phyloP scores from a whole-genome alignment of 805 yeast species.

The Kurtzmaniella fragi region DNA sequence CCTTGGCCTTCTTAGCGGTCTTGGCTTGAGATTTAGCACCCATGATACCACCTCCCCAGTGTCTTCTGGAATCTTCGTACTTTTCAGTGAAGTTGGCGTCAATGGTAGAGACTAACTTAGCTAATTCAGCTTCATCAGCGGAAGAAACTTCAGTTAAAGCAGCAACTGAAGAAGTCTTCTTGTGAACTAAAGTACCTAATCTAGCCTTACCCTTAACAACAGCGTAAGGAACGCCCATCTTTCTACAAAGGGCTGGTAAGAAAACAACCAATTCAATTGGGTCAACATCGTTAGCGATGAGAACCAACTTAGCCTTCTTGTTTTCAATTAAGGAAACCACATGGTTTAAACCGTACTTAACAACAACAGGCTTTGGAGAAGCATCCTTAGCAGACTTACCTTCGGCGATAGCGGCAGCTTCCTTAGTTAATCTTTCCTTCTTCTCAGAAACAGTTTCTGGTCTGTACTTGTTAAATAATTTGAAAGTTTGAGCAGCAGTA shows the following conservation, averaged over 20 bases:
- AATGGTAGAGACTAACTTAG: constrained; percentile 88
- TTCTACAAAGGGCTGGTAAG: constrained; percentile 98
- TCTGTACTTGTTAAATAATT: constrained; percentile 97
- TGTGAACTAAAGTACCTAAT: constrained; percentile 68
- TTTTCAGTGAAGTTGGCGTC: constrained; percentile 90
- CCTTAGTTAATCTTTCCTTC: constrained; percentile 98
- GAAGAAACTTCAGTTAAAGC: constrained; percentile 93
- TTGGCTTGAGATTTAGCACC: constrained; percentile 91
- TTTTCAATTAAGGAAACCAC: constrained; percentile 95
- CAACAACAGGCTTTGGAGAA: constrained; percentile 93
- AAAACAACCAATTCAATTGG: constrained; percentile 96
- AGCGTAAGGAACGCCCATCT: constrained; percentile 91
- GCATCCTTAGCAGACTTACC: constrained; percentile 97
- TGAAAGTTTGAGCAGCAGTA: constrained; percentile 96
- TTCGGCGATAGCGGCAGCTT: constrained; percentile 98
- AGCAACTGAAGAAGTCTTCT: constrained; percentile 95
- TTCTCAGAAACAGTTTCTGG: constrained; percentile 97
- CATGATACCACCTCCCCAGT: constrained; percentile 99
- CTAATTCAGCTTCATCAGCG: constrained; percentile 92
- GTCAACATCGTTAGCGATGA: constrained; percentile 98
- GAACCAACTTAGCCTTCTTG: constrained; percentile 97
- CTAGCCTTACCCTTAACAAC: constrained; percentile 43
- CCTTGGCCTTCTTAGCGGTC: constrained; percentile 70
- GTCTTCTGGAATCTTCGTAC: constrained; percentile 94
- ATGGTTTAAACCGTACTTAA: constrained; percentile 98